phyloP scores from a whole-genome alignment of 495 filamentous ascomycete genomes.

The Xylaria sp. region DNA sequence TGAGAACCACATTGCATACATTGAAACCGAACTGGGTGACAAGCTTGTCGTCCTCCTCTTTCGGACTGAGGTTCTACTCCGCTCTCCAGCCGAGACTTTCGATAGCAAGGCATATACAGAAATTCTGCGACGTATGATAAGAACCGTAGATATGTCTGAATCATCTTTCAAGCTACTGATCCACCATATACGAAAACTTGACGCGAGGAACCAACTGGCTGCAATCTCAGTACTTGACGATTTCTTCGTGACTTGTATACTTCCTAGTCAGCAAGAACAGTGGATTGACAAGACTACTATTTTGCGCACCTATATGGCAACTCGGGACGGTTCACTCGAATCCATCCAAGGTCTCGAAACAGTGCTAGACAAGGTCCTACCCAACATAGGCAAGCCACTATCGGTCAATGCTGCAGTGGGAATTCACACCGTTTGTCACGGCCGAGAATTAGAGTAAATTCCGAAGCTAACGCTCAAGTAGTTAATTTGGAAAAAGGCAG shows the following conservation, averaged over 20 bases:
- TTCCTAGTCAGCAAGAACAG: conserved; percentile 34
- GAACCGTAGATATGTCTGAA: conserved; percentile 63
- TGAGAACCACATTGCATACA: conserved; percentile 60
- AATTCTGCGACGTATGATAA: conserved; percentile 62
- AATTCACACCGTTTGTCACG: conserved; percentile 66
- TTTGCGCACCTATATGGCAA: conserved; percentile 38
- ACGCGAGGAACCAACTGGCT: conserved; percentile 57
- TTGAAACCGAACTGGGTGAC: conserved; percentile 67
- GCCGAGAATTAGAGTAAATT: background rate
- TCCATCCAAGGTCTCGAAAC: conserved; percentile 34
- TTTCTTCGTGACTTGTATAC: conserved; percentile 58
- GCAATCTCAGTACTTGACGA: conserved; percentile 64
- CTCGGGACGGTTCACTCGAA: conserved; percentile 31
- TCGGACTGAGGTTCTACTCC: conserved; percentile 68
- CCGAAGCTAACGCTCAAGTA: conserved; percentile 43
- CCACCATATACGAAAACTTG: conserved; percentile 71
- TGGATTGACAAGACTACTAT: conserved; percentile 38
- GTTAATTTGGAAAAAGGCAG: conserved; percentile 80
- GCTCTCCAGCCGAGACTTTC: conserved; percentile 52
- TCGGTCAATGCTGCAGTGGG: conserved; percentile 68
- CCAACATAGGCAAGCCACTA: conserved; percentile 44
- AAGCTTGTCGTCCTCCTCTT: conserved; percentile 71
- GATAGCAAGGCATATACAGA: conserved; percentile 58
- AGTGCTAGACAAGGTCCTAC: conserved; percentile 34
- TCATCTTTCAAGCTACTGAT: conserved; percentile 72